Percentiles rank a stretch among this genome's conserved stretches.
phyloP scores from a whole-genome alignment of 768 basidiomycete genomes.

The Infundibulicybe gibba region DNA sequence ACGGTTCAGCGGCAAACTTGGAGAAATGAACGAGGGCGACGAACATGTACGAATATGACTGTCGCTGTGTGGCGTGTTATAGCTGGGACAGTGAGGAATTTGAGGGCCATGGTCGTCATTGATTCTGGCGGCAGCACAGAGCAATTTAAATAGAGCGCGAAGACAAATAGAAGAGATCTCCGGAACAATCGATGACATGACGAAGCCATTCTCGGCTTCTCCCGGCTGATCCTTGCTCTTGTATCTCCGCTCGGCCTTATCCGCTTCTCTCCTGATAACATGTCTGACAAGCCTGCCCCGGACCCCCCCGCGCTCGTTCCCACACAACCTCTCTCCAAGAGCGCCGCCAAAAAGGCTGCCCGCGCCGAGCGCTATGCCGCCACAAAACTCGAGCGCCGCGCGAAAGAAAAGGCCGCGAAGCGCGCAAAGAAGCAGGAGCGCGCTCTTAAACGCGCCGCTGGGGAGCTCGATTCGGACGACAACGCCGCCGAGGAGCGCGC shows the following conservation, averaged over 20 bases:
- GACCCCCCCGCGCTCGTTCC: conserved; percentile 8
- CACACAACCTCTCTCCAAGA: conserved; percentile 58
- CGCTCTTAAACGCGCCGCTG: conserved; percentile 59
- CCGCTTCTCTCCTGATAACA: conserved; percentile 5
- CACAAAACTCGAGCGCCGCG: conserved; percentile 69
- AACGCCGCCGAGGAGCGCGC: conserved; percentile 31
- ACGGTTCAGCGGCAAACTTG: background rate
- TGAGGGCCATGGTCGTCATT: conserved; percentile 20
- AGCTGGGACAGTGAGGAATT: conserved; percentile 52
- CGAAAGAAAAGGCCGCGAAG: conserved; percentile 71
- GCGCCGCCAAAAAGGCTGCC: conserved; percentile 72
- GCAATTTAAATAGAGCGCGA: too few species aligned
- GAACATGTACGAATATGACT: conserved; percentile 86
- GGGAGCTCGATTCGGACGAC: conserved; percentile 53
- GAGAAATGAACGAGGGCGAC: conserved; percentile 17
- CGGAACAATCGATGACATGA: too few species aligned
- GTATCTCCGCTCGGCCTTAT: background rate
- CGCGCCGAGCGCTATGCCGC: conserved; percentile 65
- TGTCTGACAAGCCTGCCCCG: conserved; percentile 4
- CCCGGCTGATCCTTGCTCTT: background rate
- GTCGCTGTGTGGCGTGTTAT: conserved; percentile 73
- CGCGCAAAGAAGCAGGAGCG: conserved; percentile 67
- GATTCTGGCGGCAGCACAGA: background rate
- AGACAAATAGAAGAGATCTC: too few species aligned
- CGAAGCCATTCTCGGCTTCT: too few species aligned